Evolutionary conservation across 805 yeast species (phyloP), one percentile per base, ranked within the genome.

Genomic region (Metahyphopichia silvanorum): DNA sequence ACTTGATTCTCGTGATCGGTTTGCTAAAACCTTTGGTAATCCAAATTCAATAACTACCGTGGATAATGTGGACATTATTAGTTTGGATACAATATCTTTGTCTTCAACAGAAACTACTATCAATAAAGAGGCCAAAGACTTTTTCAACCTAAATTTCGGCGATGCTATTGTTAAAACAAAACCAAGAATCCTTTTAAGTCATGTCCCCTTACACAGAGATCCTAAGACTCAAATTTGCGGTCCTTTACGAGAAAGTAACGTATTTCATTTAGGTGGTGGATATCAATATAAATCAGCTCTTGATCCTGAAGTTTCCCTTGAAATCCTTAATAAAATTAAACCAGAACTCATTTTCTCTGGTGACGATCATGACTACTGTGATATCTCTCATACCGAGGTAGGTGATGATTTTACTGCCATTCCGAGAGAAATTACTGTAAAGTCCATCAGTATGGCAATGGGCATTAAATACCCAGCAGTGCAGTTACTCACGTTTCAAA

Each of bases 301-400:
- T 4, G 80, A 76, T 27, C 62, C 71, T 10, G 73, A 69, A 4
- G 49, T 82, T 5, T 66, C 93, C 1, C 64, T 72, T 16, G 71
- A 75, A 19, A 67, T 93, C 4, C 56, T 93, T 25, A 47, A 66
- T 5, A 63, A 61, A 9, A 54, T 91, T 0, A 57, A 71, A 28
- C 99, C 99, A 0, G 64, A 66, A 14, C 55, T 81, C 6, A 69
- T 85, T 2, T 86, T 87, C 51, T 76, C 94, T 2, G 99, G 98
- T 1, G 99, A 93, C 53, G 98, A 93, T 54, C 99, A 93, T 60
- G 98, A 93, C 53, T 88, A 87, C 46, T 93, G 99, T 57, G 86
- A 83, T 42, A 71, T 82, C 16, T 57, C 60, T 11, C 98, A 91
- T 53, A 44, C 49, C 3, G 29, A 35, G 11, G 34, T 37, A 5